These are phyloP conservation scores for Populus hybrid DNA, from an alignment of 441 rosid genomes.

Conservation along the genomic window DNA sequence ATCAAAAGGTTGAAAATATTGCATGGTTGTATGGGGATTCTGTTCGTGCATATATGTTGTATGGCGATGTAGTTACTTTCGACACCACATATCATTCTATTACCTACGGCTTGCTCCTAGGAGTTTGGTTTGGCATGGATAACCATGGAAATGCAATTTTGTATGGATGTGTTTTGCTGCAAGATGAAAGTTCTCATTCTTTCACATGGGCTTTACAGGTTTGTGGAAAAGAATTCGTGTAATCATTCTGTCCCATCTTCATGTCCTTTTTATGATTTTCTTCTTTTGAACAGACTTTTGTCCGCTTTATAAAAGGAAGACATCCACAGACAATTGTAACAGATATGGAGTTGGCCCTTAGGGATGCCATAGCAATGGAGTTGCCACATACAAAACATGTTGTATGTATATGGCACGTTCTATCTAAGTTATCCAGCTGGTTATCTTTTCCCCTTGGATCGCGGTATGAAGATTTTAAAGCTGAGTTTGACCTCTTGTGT, in stretches of 20 bases:
- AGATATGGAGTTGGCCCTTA: constrained; percentile 73
- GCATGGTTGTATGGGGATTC: constrained; percentile 83
- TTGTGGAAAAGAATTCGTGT: constrained; percentile 39
- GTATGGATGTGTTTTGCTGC: constrained; percentile 80
- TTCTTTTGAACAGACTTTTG: constrained; percentile 67
- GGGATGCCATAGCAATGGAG: constrained; percentile 69
- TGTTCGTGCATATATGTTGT: constrained; percentile 49
- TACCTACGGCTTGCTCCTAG: constrained; percentile 77
- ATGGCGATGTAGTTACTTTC: constrained; percentile 75
- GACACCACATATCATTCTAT: constrained; percentile 75
- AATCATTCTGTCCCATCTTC: constrained; percentile 29
- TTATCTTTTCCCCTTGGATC: constrained; percentile 63
- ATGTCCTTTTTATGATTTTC: constrained; percentile 32
- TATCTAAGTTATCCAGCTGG: constrained; percentile 80
- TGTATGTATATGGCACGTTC: constrained; percentile 56
- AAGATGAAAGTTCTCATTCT: constrained; percentile 65
- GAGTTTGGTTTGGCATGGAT: constrained; percentile 78
- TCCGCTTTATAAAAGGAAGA: constrained; percentile 76
- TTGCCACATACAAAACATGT: constrained; percentile 79
- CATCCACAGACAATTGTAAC: constrained; percentile 75
- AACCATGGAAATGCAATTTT: constrained; percentile 63
- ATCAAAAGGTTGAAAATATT: constrained; percentile 68
- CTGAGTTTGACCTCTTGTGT: constrained; percentile 61
- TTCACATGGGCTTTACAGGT: constrained; percentile 96
- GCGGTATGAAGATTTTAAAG: constrained; percentile 70